These are phyloP conservation scores for Beauveria bassiana DNA, from an alignment of 2,329 filamentous ascomycete species.

Conservation along the genomic window DNA sequence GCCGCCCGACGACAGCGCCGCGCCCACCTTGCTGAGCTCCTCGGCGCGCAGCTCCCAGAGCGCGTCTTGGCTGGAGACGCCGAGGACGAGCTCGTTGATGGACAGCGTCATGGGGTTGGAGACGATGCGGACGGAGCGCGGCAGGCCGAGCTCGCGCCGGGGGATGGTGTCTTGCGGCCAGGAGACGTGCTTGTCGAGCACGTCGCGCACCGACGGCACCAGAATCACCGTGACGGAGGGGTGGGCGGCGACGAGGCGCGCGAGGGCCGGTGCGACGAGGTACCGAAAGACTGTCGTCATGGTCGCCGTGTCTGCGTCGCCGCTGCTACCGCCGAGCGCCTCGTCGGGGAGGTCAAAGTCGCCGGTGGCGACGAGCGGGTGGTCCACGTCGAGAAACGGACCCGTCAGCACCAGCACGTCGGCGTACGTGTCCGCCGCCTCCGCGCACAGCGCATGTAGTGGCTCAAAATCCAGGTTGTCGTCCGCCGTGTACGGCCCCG, in stretches of 20 bases:
- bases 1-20: slow-evolving; percentile 5
- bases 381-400: slow-evolving; percentile 86
- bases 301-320: slow-evolving; percentile 68
- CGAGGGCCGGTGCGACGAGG: slow-evolving; percentile 66
- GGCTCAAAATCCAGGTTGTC: slow-evolving; percentile 88
- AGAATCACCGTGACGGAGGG: slow-evolving; percentile 76
- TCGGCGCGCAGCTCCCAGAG: slow-evolving; percentile 74
- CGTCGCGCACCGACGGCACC: slow-evolving; percentile 74
- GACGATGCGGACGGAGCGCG: slow-evolving; percentile 67
- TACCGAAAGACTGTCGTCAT: slow-evolving; percentile 77
- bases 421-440: slow-evolving; percentile 64
- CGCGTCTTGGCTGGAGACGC: slow-evolving; percentile 75
- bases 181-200: slow-evolving; percentile 73
- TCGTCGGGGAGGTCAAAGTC: slow-evolving; percentile 70
- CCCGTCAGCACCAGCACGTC: slow-evolving; percentile 76
- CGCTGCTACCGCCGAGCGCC: slow-evolving; percentile 34
- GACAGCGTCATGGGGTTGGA: slow-evolving; percentile 87
- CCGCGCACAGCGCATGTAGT: slow-evolving; percentile 70
- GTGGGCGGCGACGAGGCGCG: slow-evolving; percentile 60
- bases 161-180: slow-evolving; percentile 65
- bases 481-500: slow-evolving; percentile 87
- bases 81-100: slow-evolving; percentile 79
- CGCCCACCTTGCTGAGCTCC: slow-evolving; percentile 40
- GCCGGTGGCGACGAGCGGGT: slow-evolving; percentile 75
- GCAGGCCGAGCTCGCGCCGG: slow-evolving; percentile 67